Conservation (phyloP, 345 rosid species). For the Rhizophora apiculata region DNA sequence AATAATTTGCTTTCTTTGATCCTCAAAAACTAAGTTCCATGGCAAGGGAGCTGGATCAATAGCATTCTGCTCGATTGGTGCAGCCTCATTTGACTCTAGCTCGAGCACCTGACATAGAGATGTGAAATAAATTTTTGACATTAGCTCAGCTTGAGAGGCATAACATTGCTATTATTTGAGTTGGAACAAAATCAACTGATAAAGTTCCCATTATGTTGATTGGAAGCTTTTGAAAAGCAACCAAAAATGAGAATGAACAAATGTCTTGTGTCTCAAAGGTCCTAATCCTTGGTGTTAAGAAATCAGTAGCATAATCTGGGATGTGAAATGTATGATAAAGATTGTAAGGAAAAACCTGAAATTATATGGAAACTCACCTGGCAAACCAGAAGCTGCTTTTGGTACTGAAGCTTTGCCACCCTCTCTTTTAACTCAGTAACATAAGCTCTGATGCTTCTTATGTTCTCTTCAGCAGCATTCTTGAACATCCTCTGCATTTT, state of each 20-base stretch:
- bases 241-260: too few species aligned
- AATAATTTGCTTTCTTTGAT: constrained; percentile 78
- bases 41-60: constrained; percentile 54
- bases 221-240: too few species aligned
- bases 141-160: background rate
- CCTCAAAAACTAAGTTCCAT: constrained; percentile 70
- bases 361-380: constrained; percentile 47
- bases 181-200: too few species aligned
- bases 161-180: background rate
- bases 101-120: constrained; percentile 58
- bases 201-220: too few species aligned
- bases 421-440: constrained; percentile 88
- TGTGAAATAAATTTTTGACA: background rate
- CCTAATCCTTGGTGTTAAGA: too few species aligned
- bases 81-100: constrained; percentile 61
- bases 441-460: constrained; percentile 72
- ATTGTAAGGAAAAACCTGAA: background rate
- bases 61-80: constrained; percentile 36
- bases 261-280: too few species aligned
- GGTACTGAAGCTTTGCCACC: constrained; percentile 94
- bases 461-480: constrained; percentile 94
- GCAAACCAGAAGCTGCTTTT: constrained; percentile 95
- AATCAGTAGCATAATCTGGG: background rate
- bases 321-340: background rate
- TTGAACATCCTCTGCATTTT: constrained; percentile 92